Conservation (phyloP, 2,329 filamentous ascomycete genomes). For the Fusarium hainanense region DNA sequence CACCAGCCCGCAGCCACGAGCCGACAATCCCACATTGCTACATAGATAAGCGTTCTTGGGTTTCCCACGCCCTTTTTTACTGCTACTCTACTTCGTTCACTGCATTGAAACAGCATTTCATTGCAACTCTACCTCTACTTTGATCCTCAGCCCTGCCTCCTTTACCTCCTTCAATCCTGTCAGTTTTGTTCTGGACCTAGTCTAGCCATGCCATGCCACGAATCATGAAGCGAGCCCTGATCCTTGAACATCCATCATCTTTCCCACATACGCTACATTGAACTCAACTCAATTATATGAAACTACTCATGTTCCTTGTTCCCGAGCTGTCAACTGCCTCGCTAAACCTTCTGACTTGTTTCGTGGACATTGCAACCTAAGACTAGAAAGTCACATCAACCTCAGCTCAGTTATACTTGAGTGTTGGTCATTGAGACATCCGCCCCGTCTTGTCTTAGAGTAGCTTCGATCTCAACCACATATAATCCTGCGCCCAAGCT, state of each 20-base stretch:
- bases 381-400: not conserved
- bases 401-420: not conserved
- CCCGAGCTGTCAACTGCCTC: slow-evolving; percentile 20
- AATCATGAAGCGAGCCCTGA: slow-evolving; percentile 40
- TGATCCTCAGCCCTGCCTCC: slow-evolving; percentile 9
- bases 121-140: not conserved
- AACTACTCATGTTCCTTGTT: slow-evolving; percentile 40
- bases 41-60: slow-evolving; percentile 36
- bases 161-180: slow-evolving; percentile 25
- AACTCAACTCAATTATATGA: slow-evolving; percentile 39
- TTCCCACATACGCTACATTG: slow-evolving; percentile 11
- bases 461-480: slow-evolving; percentile 11
- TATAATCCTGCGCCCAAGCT: slow-evolving; percentile 14
- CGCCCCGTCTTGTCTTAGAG: slow-evolving; percentile 5
- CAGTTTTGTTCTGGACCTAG: slow-evolving; percentile 28
- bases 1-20: slow-evolving; percentile 33
- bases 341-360: slow-evolving; percentile 18
- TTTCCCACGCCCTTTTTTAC: slow-evolving; percentile 24
- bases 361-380: slow-evolving; percentile 15
- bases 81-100: not conserved
- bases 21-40: slow-evolving; percentile 24
- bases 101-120: not conserved
- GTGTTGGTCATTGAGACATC: slow-evolving; percentile 8
- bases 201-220: slow-evolving; percentile 40
- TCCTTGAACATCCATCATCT: slow-evolving; percentile 33